Conservation (phyloP, 805 yeast genomes). For the Wickerhamomyces xylosicus region DNA sequence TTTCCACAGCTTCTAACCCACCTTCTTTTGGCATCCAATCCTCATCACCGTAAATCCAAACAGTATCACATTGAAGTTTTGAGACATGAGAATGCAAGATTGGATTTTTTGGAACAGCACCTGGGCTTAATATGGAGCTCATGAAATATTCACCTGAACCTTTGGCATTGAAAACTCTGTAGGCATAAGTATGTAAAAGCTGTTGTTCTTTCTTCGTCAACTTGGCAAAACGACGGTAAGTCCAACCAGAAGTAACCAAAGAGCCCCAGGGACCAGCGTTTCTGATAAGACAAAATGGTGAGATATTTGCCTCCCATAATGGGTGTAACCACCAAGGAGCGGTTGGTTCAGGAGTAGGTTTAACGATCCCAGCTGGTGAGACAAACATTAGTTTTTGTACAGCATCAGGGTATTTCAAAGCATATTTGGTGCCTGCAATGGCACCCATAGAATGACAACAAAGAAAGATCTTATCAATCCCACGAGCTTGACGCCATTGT, state of each 20-base stretch:
- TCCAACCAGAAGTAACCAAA: slow-evolving; percentile 81
- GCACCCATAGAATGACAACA: slow-evolving; percentile 94
- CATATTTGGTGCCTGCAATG: slow-evolving; percentile 62
- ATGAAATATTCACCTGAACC: slow-evolving; percentile 95
- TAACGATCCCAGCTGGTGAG: slow-evolving; percentile 82
- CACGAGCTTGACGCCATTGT: slow-evolving; percentile 47
- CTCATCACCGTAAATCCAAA: slow-evolving; percentile 79
- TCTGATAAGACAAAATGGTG: slow-evolving; percentile 79
- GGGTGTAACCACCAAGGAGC: slow-evolving; percentile 72
- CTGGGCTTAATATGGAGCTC: slow-evolving; percentile 77
- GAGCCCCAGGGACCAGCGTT: slow-evolving; percentile 78
- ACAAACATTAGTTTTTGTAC: slow-evolving; percentile 66
- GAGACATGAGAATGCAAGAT: slow-evolving; percentile 31
- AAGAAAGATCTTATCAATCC: slow-evolving; percentile 38
- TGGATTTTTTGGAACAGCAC: slow-evolving; percentile 82
- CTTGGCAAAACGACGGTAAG: slow-evolving; percentile 66
- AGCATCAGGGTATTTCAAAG: slow-evolving; percentile 46
- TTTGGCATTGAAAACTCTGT: slow-evolving; percentile 71
- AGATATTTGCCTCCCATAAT: slow-evolving; percentile 78
- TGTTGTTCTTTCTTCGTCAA: slow-evolving; percentile 33
- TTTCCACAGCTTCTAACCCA: slow-evolving; percentile 23
- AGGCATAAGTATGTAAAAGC: slow-evolving; percentile 67
- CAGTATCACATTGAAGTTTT: slow-evolving; percentile 43
- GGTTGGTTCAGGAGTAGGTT: slow-evolving; percentile 25
- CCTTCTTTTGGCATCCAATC: slow-evolving; percentile 55